Base-by-base conservation (phyloP, 768 basidiomycete species). In the Leucocoprinus birnbaumii region DNA sequence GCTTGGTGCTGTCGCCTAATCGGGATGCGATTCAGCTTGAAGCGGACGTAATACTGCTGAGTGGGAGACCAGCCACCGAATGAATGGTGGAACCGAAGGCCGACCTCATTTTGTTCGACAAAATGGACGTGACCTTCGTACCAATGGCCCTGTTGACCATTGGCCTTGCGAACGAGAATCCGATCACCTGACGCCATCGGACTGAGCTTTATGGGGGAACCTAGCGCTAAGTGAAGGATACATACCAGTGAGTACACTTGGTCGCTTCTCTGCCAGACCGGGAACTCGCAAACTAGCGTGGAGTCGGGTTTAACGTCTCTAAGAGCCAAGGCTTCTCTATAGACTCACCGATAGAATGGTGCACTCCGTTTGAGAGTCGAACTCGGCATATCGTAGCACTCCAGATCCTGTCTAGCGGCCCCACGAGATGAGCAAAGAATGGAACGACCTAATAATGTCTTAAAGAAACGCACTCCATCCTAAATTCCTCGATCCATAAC, bases 1-100 rank as follows among this genome's bases (percentile, higher is more conserved):
- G 83, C 85, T 53, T 80, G 77, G 61, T 86, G 83, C 64, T 86
- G 83, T 0, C 86, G 72, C n/a, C 77, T 75, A 4, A 84, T 51
- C 1, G 83, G 77, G 57, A 78, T 72, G 0, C 83, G 75, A 60
- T 81, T 85, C 11, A 87, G 64, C 57, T 77, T 77, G 68, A 86
- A 86, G 0, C 78, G 76, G 24, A 85, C 73, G 24, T 75, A 71
- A 64, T 77, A 85, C 0, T 51, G 66, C 40, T 74, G 70, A 2
- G 70, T 69, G 6, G 65, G 54, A 2, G 61, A 57, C 62, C 66
- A 70, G 8, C 63, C 66, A 16, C 58, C 57, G 64, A 87, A 87
- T 3, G 71, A 71, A 0, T 58, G 42, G 42, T 75, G 67, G 58
- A 87, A 82, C 16, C 72, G 67, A 0, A 88, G 70, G 1, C 73